Evolutionary conservation across 2,329 filamentous ascomycete genomes (phyloP), one percentile per base, ranked within the genome.

Genomic region (Calcarisporium arbuscula): DNA sequence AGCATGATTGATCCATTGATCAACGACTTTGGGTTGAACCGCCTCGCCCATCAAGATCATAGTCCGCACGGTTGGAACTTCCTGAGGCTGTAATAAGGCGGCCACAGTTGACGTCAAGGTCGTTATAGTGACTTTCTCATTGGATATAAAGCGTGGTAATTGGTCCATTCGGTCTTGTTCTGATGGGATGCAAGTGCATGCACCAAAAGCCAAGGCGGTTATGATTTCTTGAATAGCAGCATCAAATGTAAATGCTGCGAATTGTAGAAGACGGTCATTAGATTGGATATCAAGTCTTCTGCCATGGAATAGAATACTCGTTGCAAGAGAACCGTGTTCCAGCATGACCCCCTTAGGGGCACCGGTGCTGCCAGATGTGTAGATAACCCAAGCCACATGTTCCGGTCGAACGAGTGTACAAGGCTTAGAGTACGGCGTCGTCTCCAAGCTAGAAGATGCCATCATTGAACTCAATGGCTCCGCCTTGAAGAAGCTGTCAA

Each of bases 181-280:
- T 8, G 35, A 27, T 2, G 36, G 36, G 28, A 38, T 22, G 18
- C 31, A 23, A 6, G 35, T 1, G 5, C 32, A 38, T 7, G 32
- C 36, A 3, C 36, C 36, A 8, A 32, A 38, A 7, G 31, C 31
- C 4, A 38, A 14, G 5, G 36, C 14, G 7, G 15, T 19, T 4
- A 35, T n/a, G 3, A 38, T 38, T 28, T 38, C 36, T 27, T 32
- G 32, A 2, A 38, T 30, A 1, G 36, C 35, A 2, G 35, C 5
- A 5, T 46, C 42, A 4, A 45, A 38, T 15, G 35, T 32, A 15
- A 38, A 38, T 21, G 36, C 27, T 11, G 36, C 12, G 20, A 38
- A 38, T 15, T 38, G 22, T 4, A 38, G 4, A 27, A 38, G 30
- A 14, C 36, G 36, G 17, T 35, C 36, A 28, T 38, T 28, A 11